phyloP scores from a whole-genome alignment of 768 basidiomycete genomes.

The Zangia roseola region DNA sequence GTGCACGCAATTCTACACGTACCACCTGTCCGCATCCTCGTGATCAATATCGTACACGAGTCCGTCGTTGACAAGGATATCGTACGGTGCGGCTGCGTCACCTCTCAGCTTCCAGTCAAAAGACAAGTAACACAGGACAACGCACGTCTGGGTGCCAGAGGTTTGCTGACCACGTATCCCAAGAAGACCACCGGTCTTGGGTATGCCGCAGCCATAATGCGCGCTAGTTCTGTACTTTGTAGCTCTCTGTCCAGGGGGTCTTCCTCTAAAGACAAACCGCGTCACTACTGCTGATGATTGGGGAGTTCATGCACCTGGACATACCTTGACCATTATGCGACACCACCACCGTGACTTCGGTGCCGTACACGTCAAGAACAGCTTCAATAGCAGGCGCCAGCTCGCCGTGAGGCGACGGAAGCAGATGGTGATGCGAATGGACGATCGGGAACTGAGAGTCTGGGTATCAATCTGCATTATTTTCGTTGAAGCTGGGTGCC shows the following conservation, averaged over 20 bases:
- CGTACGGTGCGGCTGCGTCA: slow-evolving; percentile 66
- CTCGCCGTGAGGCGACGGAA: slow-evolving; percentile 84
- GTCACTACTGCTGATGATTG: neutral
- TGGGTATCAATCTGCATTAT: neutral
- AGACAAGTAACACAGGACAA: slow-evolving; percentile 10
- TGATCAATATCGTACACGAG: slow-evolving; percentile 76
- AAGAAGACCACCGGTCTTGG: slow-evolving; percentile 77
- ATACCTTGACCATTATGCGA: slow-evolving; percentile 90
- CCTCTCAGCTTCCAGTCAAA: slow-evolving; percentile 8
- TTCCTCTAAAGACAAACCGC: slow-evolving; percentile 55
- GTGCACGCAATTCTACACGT: slow-evolving; percentile 10
- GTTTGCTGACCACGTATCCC: slow-evolving; percentile 77
- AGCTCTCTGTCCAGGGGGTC: slow-evolving; percentile 86
- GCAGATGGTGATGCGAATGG: slow-evolving; percentile 78
- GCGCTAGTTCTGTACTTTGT: slow-evolving; percentile 76
- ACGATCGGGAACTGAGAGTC: slow-evolving; percentile 76
- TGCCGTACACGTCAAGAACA: slow-evolving; percentile 75
- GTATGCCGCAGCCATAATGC: slow-evolving; percentile 69
- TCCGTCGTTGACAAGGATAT: slow-evolving; percentile 75
- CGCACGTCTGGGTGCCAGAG: slow-evolving; percentile 62
- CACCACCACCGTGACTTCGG: slow-evolving; percentile 77
- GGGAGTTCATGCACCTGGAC: neutral
- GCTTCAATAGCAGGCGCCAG: slow-evolving; percentile 90
- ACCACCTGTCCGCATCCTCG: slow-evolving; percentile 73
- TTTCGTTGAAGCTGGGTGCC: neutral